Evolutionary conservation across 257 asterid genomes (phyloP), one percentile per base, ranked within the genome.

Genomic region (Lantana camara): DNA sequence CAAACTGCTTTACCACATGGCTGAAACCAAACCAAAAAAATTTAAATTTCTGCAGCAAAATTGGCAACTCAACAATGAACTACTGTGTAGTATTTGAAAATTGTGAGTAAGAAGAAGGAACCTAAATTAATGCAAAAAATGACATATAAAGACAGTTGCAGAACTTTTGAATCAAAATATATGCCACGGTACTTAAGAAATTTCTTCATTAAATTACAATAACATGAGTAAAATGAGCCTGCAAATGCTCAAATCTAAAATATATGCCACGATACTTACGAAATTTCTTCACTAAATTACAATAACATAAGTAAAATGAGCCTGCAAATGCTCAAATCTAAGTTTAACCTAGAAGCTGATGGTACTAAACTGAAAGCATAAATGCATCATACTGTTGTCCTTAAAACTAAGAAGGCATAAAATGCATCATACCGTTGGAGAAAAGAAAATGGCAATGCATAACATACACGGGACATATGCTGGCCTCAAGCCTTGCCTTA

Each of bases 1-100:
- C 95, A 72, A 70, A 68, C 89, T 83, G 95, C 81, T 83, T 81
- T 71, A 80, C 68, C 60, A 83, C 79, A 65, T 78, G 73, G 73
- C 98, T 91, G 84, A 58, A 66, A 78, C 38, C 55, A 66, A 67
- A 62, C 20, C 70, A 44, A 65, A 45, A 4, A 61, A 38, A 60
- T 29, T n/a, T n/a, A 38, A 61, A 50, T 42, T 8, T 52, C 24
- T 60, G 34, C 47, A 59, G 50, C 46, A 48, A n/a, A 40, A 42
- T 44, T 35, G 9, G 30, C 30, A 29, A 63, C 7, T 41, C 38
- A 21, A 68, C 49, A 23, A 12, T 48, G 8, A 19, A 57, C 9
- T 52, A 38, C 14, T 45, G 2, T 6, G 34, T 15, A 68, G 29
- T 30, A 44, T 46, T 56, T 7, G 16, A n/a, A n/a, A n/a, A n/a